Conservation (phyloP, 2,329 filamentous ascomycete species). For the Trichoderma polysporum region DNA sequence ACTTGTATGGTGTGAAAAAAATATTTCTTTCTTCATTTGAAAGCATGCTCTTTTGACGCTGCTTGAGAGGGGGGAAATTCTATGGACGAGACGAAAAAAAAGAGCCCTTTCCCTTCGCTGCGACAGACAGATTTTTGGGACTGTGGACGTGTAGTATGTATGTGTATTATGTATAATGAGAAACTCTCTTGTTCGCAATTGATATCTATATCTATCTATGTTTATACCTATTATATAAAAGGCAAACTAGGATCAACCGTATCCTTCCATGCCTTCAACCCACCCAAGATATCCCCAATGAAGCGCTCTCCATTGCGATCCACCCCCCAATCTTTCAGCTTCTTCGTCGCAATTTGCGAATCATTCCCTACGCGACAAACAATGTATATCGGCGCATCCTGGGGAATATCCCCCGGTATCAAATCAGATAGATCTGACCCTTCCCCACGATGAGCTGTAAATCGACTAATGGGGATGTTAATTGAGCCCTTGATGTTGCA, state of each 20-base stretch:
- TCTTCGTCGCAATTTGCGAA: slow-evolving; percentile 67
- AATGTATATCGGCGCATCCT: slow-evolving; percentile 61
- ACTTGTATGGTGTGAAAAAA: neutral
- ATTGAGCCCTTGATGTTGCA: slow-evolving; percentile 73
- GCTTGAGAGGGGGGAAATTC: slow-evolving; percentile 9
- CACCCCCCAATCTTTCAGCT: slow-evolving; percentile 62
- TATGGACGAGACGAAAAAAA: slow-evolving; percentile 15
- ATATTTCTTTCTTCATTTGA: neutral
- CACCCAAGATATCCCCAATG: slow-evolving; percentile 70
- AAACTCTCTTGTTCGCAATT: slow-evolving; percentile 30
- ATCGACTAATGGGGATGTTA: slow-evolving; percentile 62
- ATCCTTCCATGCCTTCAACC: slow-evolving; percentile 70
- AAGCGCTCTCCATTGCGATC: slow-evolving; percentile 53
- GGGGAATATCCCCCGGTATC: slow-evolving; percentile 40
- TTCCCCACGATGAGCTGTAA: slow-evolving; percentile 51
- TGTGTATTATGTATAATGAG: slow-evolving; percentile 29
- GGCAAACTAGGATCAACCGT: slow-evolving; percentile 61
- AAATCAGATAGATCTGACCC: slow-evolving; percentile 28
- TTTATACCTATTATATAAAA: slow-evolving; percentile 42
- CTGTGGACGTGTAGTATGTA: slow-evolving; percentile 17
- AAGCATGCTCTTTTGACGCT: neutral
- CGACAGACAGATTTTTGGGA: slow-evolving; percentile 20
- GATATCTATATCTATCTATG: neutral
- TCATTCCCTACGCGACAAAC: slow-evolving; percentile 77
- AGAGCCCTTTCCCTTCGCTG: neutral